Evolutionary conservation across 75 land plant genomes (phyloP), one percentile per base, ranked within the genome.

Genomic region (Selaginella tamariscina): DNA sequence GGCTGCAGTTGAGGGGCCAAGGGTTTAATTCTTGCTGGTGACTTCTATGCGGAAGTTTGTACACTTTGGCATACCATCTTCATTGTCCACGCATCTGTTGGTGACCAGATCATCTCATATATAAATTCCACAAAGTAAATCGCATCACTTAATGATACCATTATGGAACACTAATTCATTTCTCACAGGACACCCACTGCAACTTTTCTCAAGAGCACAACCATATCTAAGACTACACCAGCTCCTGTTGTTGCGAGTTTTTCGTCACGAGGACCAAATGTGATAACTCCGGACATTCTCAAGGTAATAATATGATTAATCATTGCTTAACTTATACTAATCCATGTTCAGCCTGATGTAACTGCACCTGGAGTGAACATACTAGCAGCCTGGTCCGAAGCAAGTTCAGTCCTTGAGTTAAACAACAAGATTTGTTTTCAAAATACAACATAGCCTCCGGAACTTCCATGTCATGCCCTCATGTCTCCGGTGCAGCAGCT

Each of bases 381-480:
- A 39, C 49, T 39, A 15, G 49, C 49, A 39, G 49, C 49, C 49
- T 39, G 49, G 49, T 15, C 49, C 15, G 49, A 39, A 5, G 15
- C 5, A 5, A 5, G 11, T 39, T 15, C 49, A 15, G 15, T 39
- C 49, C 15, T 39, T 15, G 49, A 5, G 49, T 15, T 39, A 39
- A 39, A 39, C 49, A 39, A 39, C 49, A 39, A 5, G 5, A 5
- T 15, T 15, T 39, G 15, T 39, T 39, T 15, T 39, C 49, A 15
- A 39, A 15, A 5, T 39, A 39, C 49, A 39, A 39, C 49, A 39
- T 39, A 5, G 49, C 5, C 5, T 39, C 49, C 49, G 49, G 49
- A 39, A 39, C 49, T 39, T 39, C 49, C 49, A 39, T 39, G 49
- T 39, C 49, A 15, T 39, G 49, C 49, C 49, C 49, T 39, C 49